Percentiles rank a stretch among this genome's conserved stretches.
phyloP scores from a whole-genome alignment of 1,284 basidiomycete species.

The Dichomitus squalens region DNA sequence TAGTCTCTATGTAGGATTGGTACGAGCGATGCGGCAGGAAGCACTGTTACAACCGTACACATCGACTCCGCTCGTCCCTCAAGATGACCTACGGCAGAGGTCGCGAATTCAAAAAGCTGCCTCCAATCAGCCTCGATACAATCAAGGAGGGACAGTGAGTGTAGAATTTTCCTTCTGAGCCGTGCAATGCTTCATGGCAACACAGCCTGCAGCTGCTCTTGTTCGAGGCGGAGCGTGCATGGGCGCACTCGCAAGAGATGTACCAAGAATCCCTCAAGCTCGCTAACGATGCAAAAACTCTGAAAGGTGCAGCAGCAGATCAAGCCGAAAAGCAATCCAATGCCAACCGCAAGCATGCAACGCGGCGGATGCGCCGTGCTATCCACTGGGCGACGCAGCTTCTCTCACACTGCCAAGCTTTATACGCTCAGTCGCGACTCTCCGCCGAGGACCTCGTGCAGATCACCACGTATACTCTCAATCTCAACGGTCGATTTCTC shows the following conservation, averaged over 20 bases:
- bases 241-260: slow-evolving; percentile 88
- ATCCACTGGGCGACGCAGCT: slow-evolving; percentile 84
- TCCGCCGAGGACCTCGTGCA: slow-evolving; percentile 62
- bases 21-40: slow-evolving; percentile 51
- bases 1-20: background rate
- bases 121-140: slow-evolving; percentile 62
- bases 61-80: slow-evolving; percentile 82
- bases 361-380: slow-evolving; percentile 82
- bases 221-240: slow-evolving; percentile 91
- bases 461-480: slow-evolving; percentile 65
- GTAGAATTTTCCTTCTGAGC: background rate
- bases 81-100: slow-evolving; percentile 90
- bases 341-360: slow-evolving; percentile 71
- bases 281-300: slow-evolving; percentile 24
- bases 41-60: slow-evolving; percentile 89
- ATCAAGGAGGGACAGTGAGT: slow-evolving; percentile 83
- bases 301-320: slow-evolving; percentile 43
- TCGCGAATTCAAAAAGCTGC: slow-evolving; percentile 84
- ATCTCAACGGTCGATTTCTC: slow-evolving; percentile 76
- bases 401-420: slow-evolving; percentile 71
- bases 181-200: background rate
- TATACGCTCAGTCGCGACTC: slow-evolving; percentile 56
- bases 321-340: slow-evolving; percentile 47
- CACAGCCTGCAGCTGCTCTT: slow-evolving; percentile 81
- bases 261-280: slow-evolving; percentile 57